Evolutionary conservation across 2,329 filamentous ascomycete species (phyloP).

Genomic region (Tricladium varicosporioides): DNA sequence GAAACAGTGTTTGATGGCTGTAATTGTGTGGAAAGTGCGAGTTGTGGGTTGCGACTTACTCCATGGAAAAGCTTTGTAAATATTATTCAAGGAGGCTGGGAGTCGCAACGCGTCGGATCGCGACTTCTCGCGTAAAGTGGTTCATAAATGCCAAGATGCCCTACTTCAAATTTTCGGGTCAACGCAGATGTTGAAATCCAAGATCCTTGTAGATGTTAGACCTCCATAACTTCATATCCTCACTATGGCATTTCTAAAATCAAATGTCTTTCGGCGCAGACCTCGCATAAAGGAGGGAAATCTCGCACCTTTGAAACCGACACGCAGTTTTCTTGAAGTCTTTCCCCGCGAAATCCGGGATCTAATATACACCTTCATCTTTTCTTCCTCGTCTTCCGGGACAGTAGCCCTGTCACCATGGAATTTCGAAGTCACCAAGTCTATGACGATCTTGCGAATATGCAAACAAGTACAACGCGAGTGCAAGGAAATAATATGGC

Average conservation of each 20-base stretch:
- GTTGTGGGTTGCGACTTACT: constrained; percentile 16
- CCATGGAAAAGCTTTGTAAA: not conserved
- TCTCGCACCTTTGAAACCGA: constrained; percentile 12
- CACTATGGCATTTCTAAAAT: constrained; percentile 3
- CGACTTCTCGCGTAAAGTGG: constrained; percentile 31
- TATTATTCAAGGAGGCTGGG: constrained; percentile 20
- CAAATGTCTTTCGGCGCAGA: not conserved
- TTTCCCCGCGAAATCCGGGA: constrained; percentile 32
- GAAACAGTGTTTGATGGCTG: constrained; percentile 18
- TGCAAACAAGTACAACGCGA: constrained; percentile 32
- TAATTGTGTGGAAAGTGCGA: constrained; percentile 18
- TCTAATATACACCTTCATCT: constrained; percentile 29
- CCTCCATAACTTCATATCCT: not conserved
- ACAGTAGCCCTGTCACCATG: constrained; percentile 27
- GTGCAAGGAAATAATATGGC: constrained; percentile 32
- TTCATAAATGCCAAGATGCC: constrained; percentile 1
- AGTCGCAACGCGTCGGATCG: constrained; percentile 19
- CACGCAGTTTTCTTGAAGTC: constrained; percentile 21
- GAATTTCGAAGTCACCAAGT: constrained; percentile 26
- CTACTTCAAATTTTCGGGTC: not conserved
- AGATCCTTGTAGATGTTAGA: not conserved
- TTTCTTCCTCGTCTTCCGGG: constrained; percentile 19
- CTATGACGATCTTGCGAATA: constrained; percentile 28
- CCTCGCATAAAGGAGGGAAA: not conserved
- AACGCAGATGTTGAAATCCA: not conserved